Evolutionary conservation across 305 asterid species (phyloP), one percentile per base, ranked within the genome.

Genomic region (Fraxinus sp.): DNA sequence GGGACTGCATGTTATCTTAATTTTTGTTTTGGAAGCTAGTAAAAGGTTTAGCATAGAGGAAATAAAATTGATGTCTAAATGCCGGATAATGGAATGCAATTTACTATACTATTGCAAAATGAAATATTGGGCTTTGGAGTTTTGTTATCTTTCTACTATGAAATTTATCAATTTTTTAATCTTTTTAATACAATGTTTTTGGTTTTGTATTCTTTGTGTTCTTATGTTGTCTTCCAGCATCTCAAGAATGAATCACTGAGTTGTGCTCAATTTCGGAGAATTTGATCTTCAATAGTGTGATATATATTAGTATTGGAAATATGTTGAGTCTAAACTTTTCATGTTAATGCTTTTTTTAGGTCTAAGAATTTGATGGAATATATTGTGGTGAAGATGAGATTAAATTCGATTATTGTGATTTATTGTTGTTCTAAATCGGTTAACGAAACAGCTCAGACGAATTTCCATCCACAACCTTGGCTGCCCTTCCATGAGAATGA

Each of bases 391-490:
- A 18, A 35, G 14, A 35, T 57, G 30, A 13, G 74, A 28, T 24
- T 28, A 26, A 68, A 68, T 68, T 68, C 13, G 3, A 7, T 77
- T 52, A 83, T 14, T 64, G 72, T 64, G 72, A 20, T 7, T 74
- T 80, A 7, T 14, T 62, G 73, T 39, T 79, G 79, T 78, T 35
- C 80, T 80, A 16, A 75, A 28, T 79, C 41, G 10, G 16, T 55
- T 10, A 74, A 85, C 66, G n/a, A 46, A 72, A 66, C 90, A 89
- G 91, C 78, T 83, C 37, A 77, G 37, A 78, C 78, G 74, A 89
- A 83, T 68, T 30, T 52, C 26, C 86, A 77, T 36, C 80, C 70
- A 74, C 86, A 85, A 66, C 85, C 18, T 78, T 11, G 80, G 11
- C 66, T 79, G 32, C 84, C 88, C n/a, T 68, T 55, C 62, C 85